Evolutionary conservation across 495 filamentous ascomycete genomes (phyloP).

Genomic region (Aspergillus incahuasiensis): DNA sequence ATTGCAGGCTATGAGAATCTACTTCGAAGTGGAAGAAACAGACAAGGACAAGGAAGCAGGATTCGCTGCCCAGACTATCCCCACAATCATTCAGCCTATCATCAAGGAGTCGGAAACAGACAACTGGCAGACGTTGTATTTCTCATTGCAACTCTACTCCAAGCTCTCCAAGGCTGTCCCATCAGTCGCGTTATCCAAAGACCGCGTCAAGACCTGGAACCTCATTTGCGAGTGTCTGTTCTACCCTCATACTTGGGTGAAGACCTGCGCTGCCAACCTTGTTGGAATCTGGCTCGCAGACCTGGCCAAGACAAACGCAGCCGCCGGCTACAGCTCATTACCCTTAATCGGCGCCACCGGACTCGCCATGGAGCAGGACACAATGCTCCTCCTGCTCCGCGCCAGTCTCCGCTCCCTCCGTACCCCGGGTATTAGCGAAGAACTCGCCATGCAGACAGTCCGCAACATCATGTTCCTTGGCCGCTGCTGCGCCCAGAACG

Average conservation of each 20-base stretch:
- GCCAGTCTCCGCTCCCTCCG: conserved; percentile 62
- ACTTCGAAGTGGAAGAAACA: conserved; percentile 64
- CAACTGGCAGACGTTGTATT: conserved; percentile 78
- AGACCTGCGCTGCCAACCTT: conserved; percentile 70
- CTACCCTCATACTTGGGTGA: conserved; percentile 70
- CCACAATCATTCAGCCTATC: conserved; percentile 46
- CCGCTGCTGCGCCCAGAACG: conserved; percentile 61
- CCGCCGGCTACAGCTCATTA: conserved; percentile 45
- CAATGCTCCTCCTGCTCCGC: conserved; percentile 61
- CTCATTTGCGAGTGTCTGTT: conserved; percentile 60
- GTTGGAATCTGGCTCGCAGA: conserved; percentile 72
- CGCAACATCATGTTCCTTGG: conserved; percentile 75
- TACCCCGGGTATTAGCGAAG: conserved; percentile 58
- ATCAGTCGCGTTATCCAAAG: conserved; percentile 51
- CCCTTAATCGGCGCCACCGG: conserved; percentile 68
- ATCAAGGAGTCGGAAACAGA: conserved; percentile 43
- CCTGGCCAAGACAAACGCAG: conserved; percentile 59
- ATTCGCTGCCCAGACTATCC: conserved; percentile 40
- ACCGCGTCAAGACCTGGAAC: conserved; percentile 59
- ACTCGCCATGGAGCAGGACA: conserved; percentile 57
- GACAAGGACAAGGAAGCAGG: conserved; percentile 59
- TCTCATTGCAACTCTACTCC: conserved; percentile 60
- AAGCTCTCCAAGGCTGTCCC: conserved; percentile 67
- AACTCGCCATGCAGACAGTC: conserved; percentile 65
- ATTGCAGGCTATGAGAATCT: conserved; percentile 75